Evolutionary conservation across 2,329 filamentous ascomycete genomes (phyloP).

Genomic region (Aspergillus calidoustus): DNA sequence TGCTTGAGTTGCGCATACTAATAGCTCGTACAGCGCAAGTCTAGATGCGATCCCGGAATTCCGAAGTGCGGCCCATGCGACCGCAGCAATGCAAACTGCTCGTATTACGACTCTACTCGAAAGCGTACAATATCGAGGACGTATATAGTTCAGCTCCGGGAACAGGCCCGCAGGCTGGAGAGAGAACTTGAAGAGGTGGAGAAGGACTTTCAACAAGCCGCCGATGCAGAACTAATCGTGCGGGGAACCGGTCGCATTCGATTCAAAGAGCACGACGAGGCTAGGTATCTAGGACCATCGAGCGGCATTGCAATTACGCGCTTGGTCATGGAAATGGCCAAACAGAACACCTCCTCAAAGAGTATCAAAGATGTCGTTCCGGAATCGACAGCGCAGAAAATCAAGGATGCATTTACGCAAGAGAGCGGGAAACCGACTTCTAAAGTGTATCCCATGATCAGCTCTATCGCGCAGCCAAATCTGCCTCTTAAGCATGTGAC

Average conservation of each 20-base stretch:
- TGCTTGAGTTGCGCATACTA: conserved; percentile 4
- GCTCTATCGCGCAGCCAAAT: conserved; percentile 75
- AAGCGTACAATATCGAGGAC: conserved; percentile 83
- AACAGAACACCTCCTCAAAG: conserved; percentile 87
- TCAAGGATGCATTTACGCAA: conserved; percentile 70
- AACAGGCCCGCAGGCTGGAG: conserved; percentile 81
- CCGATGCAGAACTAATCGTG: conserved; percentile 81
- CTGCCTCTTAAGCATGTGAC: conserved; percentile 76
- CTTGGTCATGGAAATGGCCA: conserved; percentile 94
- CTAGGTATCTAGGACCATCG: conserved; percentile 88
- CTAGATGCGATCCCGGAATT: conserved; percentile 89
- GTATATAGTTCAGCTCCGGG: conserved; percentile 91
- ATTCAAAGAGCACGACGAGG: conserved; percentile 83
- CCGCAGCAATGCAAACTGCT: conserved; percentile 86
- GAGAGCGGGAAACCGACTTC: conserved; percentile 69
- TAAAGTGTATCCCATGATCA: conserved; percentile 90
- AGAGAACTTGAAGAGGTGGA: conserved; percentile 79
- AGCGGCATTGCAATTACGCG: conserved; percentile 95
- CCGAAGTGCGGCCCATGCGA: conserved; percentile 93
- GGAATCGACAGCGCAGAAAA: conserved; percentile 68
- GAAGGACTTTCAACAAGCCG: conserved; percentile 72
- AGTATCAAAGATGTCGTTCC: conserved; percentile 92
- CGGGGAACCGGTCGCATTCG: conserved; percentile 84
- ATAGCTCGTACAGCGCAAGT: conserved; percentile 73
- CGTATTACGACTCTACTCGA: conserved; percentile 91